Base-by-base conservation (phyloP, 768 basidiomycete species). In the Sutorius australiensis region DNA sequence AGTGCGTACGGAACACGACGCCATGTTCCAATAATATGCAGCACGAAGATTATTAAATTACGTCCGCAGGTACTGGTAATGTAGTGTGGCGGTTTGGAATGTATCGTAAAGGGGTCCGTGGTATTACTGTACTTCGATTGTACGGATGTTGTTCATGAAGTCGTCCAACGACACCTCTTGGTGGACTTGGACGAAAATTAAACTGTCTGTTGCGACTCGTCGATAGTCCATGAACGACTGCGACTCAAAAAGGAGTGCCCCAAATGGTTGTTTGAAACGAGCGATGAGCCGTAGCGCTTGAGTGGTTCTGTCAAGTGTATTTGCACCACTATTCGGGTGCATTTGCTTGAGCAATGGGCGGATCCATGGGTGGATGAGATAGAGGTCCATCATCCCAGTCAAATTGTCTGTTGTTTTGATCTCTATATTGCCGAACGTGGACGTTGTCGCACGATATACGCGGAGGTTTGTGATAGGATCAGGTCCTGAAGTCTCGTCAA, bases 331-430 rank as follows among this genome's bases (percentile, higher is more conserved):
- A 12, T 14, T 7, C 12, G 17, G 28, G 33, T 37, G 46, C 16
- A 47, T 48, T 7, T 48, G 46, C 27, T 39, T 50, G n/a, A 51
- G 50, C 7, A 58, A 24, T 3, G 47, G 34, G 38, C 46, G 10
- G 37, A 58, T 50, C 58, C 58, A 59, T 8, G 51, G 58, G 34
- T 59, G 55, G n/a, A 57, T 14, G 13, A 59, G 58, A 33, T 8
- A n/a, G 12, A 59, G 40, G 14, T 27, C 36, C 2, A 31, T 40
- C 55, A 30, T 46, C 11, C 14, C 30, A 6, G 13, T 33, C 1
- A 58, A 14, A 36, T 54, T 28, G 17, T 33, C 39, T 9, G 3
- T 21, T 2, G 57, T 56, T 27, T 50, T 16, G 19, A 58, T 56
- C 19, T 47, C 43, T 13, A 52, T 11, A 4, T 50, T 43, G 1